Evolutionary conservation across 306 rosid genomes (phyloP), one percentile per base, ranked within the genome.

Genomic region (Crotalaria pallida): DNA sequence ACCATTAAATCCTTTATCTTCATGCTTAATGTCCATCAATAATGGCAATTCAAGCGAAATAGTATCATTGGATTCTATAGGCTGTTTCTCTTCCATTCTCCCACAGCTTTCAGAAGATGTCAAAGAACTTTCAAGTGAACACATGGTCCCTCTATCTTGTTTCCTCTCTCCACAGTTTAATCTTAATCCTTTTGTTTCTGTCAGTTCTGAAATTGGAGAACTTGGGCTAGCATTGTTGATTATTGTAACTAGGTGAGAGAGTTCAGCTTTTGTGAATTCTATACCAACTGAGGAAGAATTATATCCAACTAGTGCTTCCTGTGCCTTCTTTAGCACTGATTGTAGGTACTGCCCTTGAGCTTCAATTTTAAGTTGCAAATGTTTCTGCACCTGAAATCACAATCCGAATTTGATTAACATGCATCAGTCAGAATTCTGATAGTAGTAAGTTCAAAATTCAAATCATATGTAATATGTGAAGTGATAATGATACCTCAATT

Each of bases 341-440:
- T 95, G 96, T 64, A 95, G 82, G 59, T 95, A 95, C 76, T 86
- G 89, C 67, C 96, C 97, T 81, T 95, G 97, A 36, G 99, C 96
- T 87, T 95, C 97, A 1, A 95, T 95, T 71, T 92, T 65, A 62
- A 89, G 81, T 80, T 95, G 96, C 74, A 95, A 83, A 83, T 85
- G 97, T 45, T 88, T 89, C 74, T 91, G 96, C 51, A 95, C 98
- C 98, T 89, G 84, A 64, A 76, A 71, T 36, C 26, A 41, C 1
- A 49, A 41, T 56, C 49, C 62, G 61, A 77, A 15, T 47, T 40
- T 60, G 4, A 49, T 66, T 43, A 70, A 33, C 59, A 24, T 72
- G 22, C 62, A 58, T 75, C 61, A 72, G 5, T 11, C 21, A 7
- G 3, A 73, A 34, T 58, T 36, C 18, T 7, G 13, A 22, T 12